Base-by-base conservation (phyloP, 2,329 filamentous ascomycete genomes). In the Talaromyces sp. region DNA sequence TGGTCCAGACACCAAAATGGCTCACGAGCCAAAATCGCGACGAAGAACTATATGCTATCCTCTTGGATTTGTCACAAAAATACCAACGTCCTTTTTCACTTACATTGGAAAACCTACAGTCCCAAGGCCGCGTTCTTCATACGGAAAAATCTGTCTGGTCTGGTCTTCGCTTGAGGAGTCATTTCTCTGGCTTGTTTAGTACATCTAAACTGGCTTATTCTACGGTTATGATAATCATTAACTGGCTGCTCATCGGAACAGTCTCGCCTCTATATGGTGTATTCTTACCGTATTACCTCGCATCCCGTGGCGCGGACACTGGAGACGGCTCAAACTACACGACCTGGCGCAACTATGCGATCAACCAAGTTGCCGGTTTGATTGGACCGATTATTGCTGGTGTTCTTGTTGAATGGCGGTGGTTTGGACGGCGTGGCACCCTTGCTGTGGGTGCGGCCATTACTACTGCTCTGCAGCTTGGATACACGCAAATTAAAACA, bases 401-500 rank as follows among this genome's bases (percentile, higher is more conserved):
- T 8, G n/a, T 54, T 5, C 35, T 58, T 5, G 56, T 58, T 13
- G 56, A 54, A 51, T 35, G 31, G 32, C 56, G 56, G 17, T 58
- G 29, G 19, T 41, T 58, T 29, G 56, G 56, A 32, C 56, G 56
- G 27, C 46, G 56, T 38, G 56, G 56, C 21, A 58, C 56, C 17
- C 56, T 58, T 27, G 56, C 56, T 38, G 49, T 58, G 17, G 56
- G 56, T 13, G 56, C 56, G 3, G 56, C 46, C 24, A 53, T 58
- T 35, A 58, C 56, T 3, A 58, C 56, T 43, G 56, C 49, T 5
- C 32, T 58, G 11, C 56, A 58, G 49, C 31, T 58, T 51, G 56
- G 56, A 43, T 58, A 58, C 21, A 58, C 56, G 14, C 56, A 58
- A 51, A 58, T 58, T 26, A 58, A 53, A 32, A 58, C 56, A 11